Base-by-base conservation (phyloP, 805 yeast species). In the Lipomyces orientalis region DNA sequence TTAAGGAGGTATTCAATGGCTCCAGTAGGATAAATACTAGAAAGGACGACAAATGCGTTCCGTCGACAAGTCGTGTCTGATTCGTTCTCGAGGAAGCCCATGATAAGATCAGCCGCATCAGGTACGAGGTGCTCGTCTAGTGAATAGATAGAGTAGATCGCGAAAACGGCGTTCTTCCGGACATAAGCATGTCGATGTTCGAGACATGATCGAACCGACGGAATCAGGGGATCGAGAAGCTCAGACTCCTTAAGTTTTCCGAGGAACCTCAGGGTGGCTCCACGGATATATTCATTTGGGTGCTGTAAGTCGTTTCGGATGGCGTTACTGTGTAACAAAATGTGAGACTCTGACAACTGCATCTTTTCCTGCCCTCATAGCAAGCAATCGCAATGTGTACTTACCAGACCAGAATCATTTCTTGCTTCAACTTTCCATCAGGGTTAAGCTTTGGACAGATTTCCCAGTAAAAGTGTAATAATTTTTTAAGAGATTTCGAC, bases 171-270 rank as follows among this genome's bases (percentile, higher is more conserved):
- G 77, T 95, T 94, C 79, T 95, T 95, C 78, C 99, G 89, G 70
- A 95, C 99, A 76, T 96, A 95, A 9, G 98, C 97, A 80, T 95
- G 98, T 73, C 99, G 90, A 80, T 95, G 97, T 73, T 91, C 97
- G 74, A 96, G 83, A 81, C 98, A 93, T 66, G 87, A 87, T 75
- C 97, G 87, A 57, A 93, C 93, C 54, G 95, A 88, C 37, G 98
- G 97, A 54, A 95, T 95, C 79, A 95, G 85, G 62, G 98, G 97
- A 80, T 96, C 99, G 77, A 95, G 85, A 71, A 95, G 85, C 79
- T 95, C 99, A 1, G 96, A 90, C 81, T 95, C 98, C 76, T 88
- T 90, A 77, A 95, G 84, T 78, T 95, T 96, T 68, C 94, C 87
- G 76, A 96, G 84, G 79, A 93, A 94, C 76, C 98, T 87, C 79